Evolutionary conservation across 805 yeast genomes (phyloP).

Genomic region (Yarrowia divulgata): DNA sequence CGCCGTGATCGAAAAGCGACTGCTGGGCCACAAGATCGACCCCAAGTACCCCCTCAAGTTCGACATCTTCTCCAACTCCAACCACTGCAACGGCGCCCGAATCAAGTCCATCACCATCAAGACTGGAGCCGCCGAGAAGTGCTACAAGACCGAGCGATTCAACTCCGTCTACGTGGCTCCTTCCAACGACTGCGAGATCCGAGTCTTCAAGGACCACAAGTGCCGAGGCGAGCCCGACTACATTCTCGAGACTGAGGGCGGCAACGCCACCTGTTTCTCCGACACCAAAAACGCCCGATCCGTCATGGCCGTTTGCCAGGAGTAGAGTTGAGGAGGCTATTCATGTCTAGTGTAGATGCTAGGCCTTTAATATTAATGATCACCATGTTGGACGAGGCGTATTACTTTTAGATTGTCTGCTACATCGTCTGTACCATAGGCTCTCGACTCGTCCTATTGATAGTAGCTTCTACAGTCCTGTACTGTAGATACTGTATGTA

Average conservation of each 20-base stretch:
- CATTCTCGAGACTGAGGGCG: conserved; percentile 32
- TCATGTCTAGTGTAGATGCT: background rate
- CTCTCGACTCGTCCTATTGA: too few species aligned
- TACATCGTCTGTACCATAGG: too few species aligned
- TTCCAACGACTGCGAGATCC: conserved; percentile 36
- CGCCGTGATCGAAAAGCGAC: conserved; percentile 33
- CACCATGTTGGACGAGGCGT: too few species aligned
- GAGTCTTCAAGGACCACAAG: conserved; percentile 37
- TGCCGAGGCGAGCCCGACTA: conserved; percentile 34
- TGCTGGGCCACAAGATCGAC: conserved; percentile 33
- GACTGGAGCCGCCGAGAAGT: conserved; percentile 15
- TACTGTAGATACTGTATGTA: too few species aligned
- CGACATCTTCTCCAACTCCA: conserved; percentile 40
- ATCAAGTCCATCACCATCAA: conserved; percentile 40
- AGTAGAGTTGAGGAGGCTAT: background rate
- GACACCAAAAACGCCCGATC: conserved; percentile 39
- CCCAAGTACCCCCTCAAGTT: conserved; percentile 39
- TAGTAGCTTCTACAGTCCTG: too few species aligned
- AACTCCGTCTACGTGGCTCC: conserved; percentile 36
- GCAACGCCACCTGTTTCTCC: conserved; percentile 33
- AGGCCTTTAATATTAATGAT: conserved; percentile 19
- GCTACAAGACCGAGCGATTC: conserved; percentile 39
- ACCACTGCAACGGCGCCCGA: conserved; percentile 40
- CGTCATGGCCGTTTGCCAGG: conserved; percentile 33
- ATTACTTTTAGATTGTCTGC: too few species aligned